Percentiles rank a stretch among this genome's conserved stretches.
These are phyloP conservation scores for Seiridium unicorne DNA, from an alignment of 2,329 filamentous ascomycete genomes.

Conservation along the genomic window DNA sequence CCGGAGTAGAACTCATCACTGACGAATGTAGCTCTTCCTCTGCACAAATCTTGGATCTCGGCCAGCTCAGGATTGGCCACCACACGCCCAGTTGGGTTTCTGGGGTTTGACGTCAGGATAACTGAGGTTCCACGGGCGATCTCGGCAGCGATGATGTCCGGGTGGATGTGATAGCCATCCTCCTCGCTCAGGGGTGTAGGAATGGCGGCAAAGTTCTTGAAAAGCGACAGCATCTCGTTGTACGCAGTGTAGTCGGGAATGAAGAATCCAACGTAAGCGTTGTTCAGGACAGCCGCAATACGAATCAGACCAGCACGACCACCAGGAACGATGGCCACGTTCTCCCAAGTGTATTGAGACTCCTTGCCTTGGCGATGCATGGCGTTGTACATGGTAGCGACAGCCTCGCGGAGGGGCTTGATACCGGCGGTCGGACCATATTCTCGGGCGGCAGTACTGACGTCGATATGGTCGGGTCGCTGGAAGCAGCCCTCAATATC, in stretches of 20 bases:
- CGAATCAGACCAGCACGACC: constrained; percentile 90
- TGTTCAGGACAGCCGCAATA: constrained; percentile 90
- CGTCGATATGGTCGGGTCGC: constrained; percentile 74
- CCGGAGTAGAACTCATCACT: constrained; percentile 96
- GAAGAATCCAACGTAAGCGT: constrained; percentile 91
- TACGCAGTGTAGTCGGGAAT: constrained; percentile 96
- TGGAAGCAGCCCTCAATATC: constrained; percentile 88
- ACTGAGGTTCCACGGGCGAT: constrained; percentile 84
- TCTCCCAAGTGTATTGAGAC: constrained; percentile 94
- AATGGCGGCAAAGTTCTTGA: constrained; percentile 90
- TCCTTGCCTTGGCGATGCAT: constrained; percentile 85
- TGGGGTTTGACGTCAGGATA: constrained; percentile 90
- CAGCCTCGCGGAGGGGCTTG: constrained; percentile 82
- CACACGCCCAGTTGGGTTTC: constrained; percentile 90
- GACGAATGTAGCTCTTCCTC: constrained; percentile 85
- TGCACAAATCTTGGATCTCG: constrained; percentile 90
- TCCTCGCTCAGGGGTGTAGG: constrained; percentile 80
- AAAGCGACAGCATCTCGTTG: constrained; percentile 94
- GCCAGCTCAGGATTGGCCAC: constrained; percentile 81
- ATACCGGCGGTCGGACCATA: constrained; percentile 95
- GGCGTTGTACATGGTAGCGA: constrained; percentile 89
- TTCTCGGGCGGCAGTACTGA: constrained; percentile 77
- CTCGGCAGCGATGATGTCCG: constrained; percentile 89
- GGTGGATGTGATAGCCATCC: constrained; percentile 90
- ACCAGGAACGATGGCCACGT: constrained; percentile 93